A percentile compares a stretch with the other conserved stretches of the same genome.
Evolutionary conservation across 495 filamentous ascomycete species (phyloP).

Genomic region (Glonium stellatum): DNA sequence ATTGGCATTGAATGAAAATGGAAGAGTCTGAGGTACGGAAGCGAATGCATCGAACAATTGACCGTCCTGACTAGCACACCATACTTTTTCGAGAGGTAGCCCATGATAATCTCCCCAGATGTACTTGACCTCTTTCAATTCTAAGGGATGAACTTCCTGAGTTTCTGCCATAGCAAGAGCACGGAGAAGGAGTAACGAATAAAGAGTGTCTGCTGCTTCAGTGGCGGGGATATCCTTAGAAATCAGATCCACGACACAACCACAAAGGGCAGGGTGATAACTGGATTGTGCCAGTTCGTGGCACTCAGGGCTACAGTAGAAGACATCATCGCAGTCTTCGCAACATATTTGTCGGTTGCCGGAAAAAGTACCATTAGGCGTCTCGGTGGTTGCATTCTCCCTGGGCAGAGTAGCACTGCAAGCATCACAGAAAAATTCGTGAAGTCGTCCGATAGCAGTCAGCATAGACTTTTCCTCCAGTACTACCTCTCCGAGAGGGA

Average conservation of each 20-base stretch:
- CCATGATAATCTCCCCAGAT: slow-evolving; percentile 79
- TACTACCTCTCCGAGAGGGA: slow-evolving; percentile 15
- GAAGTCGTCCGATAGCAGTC: slow-evolving; percentile 40
- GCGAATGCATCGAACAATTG: slow-evolving; percentile 29
- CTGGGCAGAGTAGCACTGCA: slow-evolving; percentile 69
- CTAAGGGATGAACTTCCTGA: slow-evolving; percentile 74
- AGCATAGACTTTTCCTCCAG: slow-evolving; percentile 26
- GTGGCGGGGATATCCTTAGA: slow-evolving; percentile 67
- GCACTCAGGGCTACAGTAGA: slow-evolving; percentile 79
- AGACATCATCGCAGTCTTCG: slow-evolving; percentile 68
- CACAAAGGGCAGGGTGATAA: slow-evolving; percentile 86
- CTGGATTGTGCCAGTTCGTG: slow-evolving; percentile 58
- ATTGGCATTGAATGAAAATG: slow-evolving; percentile 82
- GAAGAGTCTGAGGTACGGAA: slow-evolving; percentile 54
- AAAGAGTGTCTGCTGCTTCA: slow-evolving; percentile 68
- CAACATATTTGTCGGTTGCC: slow-evolving; percentile 40
- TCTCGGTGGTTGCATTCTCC: slow-evolving; percentile 39
- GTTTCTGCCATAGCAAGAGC: slow-evolving; percentile 78
- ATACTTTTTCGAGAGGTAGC: slow-evolving; percentile 13
- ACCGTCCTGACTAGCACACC: slow-evolving; percentile 6
- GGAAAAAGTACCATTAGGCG: slow-evolving; percentile 23
- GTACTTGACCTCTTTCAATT: slow-evolving; percentile 77
- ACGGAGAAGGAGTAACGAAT: slow-evolving; percentile 50
- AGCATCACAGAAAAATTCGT: slow-evolving; percentile 76
- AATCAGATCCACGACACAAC: slow-evolving; percentile 67